Conservation (phyloP, 2,329 filamentous ascomycete species). For the Laburnicola sp. region DNA sequence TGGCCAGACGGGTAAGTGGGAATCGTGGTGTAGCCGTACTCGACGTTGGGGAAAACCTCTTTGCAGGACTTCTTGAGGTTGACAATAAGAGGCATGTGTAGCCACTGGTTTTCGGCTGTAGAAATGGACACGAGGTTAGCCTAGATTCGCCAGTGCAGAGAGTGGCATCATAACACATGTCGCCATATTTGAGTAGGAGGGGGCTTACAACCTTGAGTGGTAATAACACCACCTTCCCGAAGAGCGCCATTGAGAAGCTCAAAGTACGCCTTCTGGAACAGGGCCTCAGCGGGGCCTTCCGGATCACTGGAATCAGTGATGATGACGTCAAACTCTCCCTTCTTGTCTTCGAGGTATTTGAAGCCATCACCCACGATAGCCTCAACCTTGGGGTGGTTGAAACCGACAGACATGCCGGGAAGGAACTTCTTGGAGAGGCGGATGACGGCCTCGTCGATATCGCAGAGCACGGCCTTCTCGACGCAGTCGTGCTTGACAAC, state of each 20-base stretch:
- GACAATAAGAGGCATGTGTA: slow-evolving; percentile 90
- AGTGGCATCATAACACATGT: slow-evolving; percentile 17
- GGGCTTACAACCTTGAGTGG: slow-evolving; percentile 99
- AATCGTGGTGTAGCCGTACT: slow-evolving; percentile 99
- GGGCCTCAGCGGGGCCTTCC: slow-evolving; percentile 90
- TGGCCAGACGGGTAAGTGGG: slow-evolving; percentile 98
- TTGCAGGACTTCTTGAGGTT: slow-evolving; percentile 96
- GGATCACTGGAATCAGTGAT: slow-evolving; percentile 99
- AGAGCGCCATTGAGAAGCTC: slow-evolving; percentile 88
- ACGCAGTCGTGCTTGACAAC: slow-evolving; percentile 98
- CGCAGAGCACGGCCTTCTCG: slow-evolving; percentile 93
- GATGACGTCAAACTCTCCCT: slow-evolving; percentile 98
- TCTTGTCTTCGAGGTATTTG: slow-evolving; percentile 95
- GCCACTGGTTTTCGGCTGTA: slow-evolving; percentile 97
- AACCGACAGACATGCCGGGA: slow-evolving; percentile 88
- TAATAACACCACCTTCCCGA: slow-evolving; percentile 94
- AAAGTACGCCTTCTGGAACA: slow-evolving; percentile 99
- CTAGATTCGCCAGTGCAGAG: slow-evolving; percentile 18
- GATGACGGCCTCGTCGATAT: slow-evolving; percentile 99
- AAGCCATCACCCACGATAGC: slow-evolving; percentile 96
- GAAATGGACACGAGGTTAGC: slow-evolving; percentile 30
- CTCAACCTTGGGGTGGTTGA: slow-evolving; percentile 90
- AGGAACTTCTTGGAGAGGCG: slow-evolving; percentile 98
- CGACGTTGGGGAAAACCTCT: slow-evolving; percentile 94
- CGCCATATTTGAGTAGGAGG: slow-evolving; percentile 50